Evolutionary conservation across 164 flowering plant genomes (phyloP).

Genomic region (Pachysandra terminalis): DNA sequence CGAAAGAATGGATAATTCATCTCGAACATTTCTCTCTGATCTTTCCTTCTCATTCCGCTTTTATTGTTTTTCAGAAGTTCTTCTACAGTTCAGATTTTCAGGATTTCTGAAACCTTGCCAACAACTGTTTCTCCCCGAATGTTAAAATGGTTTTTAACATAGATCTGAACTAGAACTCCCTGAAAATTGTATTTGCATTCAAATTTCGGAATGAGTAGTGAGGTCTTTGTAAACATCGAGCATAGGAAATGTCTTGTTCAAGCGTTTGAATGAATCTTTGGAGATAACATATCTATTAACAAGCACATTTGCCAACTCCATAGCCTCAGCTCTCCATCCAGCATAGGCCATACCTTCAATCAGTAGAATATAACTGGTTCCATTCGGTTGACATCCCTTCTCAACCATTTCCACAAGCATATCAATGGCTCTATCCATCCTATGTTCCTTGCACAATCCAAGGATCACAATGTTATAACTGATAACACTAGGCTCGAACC

Average conservation of each 20-base stretch:
- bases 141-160: too few species aligned
- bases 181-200: too few species aligned
- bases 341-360: constrained; percentile 63
- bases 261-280: constrained; percentile 37
- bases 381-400: constrained; percentile 60
- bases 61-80: too few species aligned
- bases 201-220: constrained; percentile 22
- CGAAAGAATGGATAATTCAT: too few species aligned
- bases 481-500: constrained; percentile 42
- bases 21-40: too few species aligned
- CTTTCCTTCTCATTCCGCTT: too few species aligned
- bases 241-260: constrained; percentile 53
- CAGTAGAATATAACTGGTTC: constrained; percentile 50
- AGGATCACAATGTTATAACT: constrained; percentile 59
- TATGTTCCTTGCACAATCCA: constrained; percentile 65
- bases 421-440: constrained; percentile 52
- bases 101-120: too few species aligned
- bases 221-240: constrained; percentile 38
- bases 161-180: too few species aligned
- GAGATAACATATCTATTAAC: constrained; percentile 35
- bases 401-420: constrained; percentile 54
- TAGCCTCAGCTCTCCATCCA: constrained; percentile 62
- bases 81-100: too few species aligned
- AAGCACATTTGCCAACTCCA: constrained; percentile 53
- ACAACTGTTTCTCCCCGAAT: too few species aligned